phyloP scores from a whole-genome alignment of 305 asterid species.

The Solanum hybrid region DNA sequence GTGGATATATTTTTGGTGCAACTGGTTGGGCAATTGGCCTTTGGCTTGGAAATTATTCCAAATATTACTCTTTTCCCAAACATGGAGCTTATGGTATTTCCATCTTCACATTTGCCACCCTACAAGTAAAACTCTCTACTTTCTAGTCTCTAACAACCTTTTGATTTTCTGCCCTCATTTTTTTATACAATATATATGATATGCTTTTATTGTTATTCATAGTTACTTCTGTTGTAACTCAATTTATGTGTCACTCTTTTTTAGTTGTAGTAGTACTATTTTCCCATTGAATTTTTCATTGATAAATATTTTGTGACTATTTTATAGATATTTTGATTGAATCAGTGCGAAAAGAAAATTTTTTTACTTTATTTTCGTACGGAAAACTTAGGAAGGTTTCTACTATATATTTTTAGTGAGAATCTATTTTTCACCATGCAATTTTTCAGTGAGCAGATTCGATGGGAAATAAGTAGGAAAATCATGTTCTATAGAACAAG shows the following conservation, averaged over 20 bases:
- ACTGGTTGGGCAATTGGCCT: constrained; percentile 40
- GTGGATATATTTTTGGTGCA: constrained; percentile 35
- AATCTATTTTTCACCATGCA: not conserved
- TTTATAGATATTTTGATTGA: not conserved
- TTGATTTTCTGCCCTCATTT: not conserved
- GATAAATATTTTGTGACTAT: too few species aligned
- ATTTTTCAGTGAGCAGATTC: not conserved
- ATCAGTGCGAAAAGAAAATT: not conserved
- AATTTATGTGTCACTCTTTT: not conserved
- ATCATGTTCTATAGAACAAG: not conserved
- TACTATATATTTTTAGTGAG: not conserved
- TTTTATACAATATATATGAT: too few species aligned
- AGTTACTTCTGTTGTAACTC: not conserved
- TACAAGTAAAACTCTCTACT: constrained; percentile 27
- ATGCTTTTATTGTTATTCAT: not conserved
- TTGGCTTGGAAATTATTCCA: constrained; percentile 36
- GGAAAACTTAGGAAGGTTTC: not conserved
- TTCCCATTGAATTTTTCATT: not conserved
- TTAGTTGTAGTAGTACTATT: not conserved
- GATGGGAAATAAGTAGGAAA: not conserved
- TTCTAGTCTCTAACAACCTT: not conserved
- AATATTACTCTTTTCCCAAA: constrained; percentile 19
- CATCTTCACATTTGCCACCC: constrained; percentile 39
- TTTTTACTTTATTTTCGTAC: too few species aligned
- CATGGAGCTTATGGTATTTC: constrained; percentile 28